Evolutionary conservation across 108 stramenopile species (phyloP), one percentile per base, ranked within the genome.

Genomic region (Tribonema minus): DNA sequence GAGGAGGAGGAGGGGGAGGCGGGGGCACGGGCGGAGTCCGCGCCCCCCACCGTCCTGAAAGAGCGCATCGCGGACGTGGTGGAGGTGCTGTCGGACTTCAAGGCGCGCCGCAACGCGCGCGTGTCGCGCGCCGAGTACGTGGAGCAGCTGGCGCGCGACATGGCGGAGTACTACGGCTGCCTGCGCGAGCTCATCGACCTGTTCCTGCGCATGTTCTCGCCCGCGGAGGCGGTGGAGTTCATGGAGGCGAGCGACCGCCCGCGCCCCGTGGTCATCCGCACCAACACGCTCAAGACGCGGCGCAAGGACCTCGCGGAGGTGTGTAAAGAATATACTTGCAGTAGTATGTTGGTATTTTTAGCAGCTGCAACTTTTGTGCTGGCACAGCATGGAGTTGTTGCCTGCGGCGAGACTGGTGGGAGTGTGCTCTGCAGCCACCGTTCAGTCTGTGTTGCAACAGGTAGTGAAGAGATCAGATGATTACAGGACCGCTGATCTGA

Each of bases 281-380:
- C 93, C 28, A 99, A 99, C 88, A 99, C 98, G 30, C 90, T 99
- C 63, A 99, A 99, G 86, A 89, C 96, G 7, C 86, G 96, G 39
- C 88, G 96, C 38, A 94, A 96, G 82, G 97, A 99, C 77, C 88
- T 99, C 37, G 97, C 95, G 26, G 71, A 65, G 58, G 77, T 79
- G 59, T 66, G 67, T 64, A 4, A 39, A 2, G n/a, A n/a, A n/a
- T n/a, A n/a, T n/a, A n/a, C n/a, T n/a, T n/a, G n/a, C n/a, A n/a
- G n/a, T n/a, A n/a, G n/a, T n/a, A n/a, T n/a, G n/a, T n/a, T n/a
- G n/a, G n/a, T n/a, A n/a, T n/a, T n/a, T n/a, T n/a, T n/a, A n/a
- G n/a, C n/a, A n/a, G n/a, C n/a, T n/a, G n/a, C n/a, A n/a, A n/a
- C n/a, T n/a, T n/a, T n/a, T n/a, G n/a, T n/a, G n/a, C n/a, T n/a